Evolutionary conservation across 352 stramenopile species (phyloP).

Genomic region (Globisporangium iwayamae): DNA sequence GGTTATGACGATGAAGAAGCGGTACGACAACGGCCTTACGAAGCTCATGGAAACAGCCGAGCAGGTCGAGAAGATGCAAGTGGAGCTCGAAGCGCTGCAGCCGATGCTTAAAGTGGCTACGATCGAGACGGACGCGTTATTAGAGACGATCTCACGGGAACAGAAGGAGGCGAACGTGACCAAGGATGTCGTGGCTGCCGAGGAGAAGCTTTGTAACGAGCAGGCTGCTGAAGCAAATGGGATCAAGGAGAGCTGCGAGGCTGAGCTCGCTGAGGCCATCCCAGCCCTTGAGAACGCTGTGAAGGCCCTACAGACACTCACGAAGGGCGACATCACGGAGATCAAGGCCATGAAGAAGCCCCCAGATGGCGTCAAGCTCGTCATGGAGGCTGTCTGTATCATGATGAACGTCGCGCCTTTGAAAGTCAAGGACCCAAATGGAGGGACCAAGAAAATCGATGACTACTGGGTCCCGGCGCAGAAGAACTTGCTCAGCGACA

Average conservation of each 20-base stretch:
- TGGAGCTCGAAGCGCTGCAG: conserved; percentile 90
- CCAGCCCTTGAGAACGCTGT: conserved; percentile 90
- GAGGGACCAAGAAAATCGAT: conserved; percentile 90
- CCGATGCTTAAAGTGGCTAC: conserved; percentile 91
- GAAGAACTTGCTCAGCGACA: conserved; percentile 91
- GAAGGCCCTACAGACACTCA: conserved; percentile 91
- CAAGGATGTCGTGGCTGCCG: conserved; percentile 75
- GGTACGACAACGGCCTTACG: conserved; percentile 91
- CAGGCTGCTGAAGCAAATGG: conserved; percentile 84
- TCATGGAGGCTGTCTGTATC: conserved; percentile 94
- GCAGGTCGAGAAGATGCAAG: conserved; percentile 93
- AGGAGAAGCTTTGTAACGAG: conserved; percentile 85
- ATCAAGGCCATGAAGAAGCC: conserved; percentile 97
- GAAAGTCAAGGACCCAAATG: conserved; percentile 91
- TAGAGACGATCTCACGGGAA: conserved; percentile 88
- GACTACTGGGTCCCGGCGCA: conserved; percentile 94
- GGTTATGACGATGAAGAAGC: conserved; percentile 88
- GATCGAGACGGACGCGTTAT: conserved; percentile 86
- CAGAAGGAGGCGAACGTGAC: conserved; percentile 87
- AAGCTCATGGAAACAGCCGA: conserved; percentile 93
- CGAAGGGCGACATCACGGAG: conserved; percentile 92
- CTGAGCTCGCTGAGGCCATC: conserved; percentile 90
- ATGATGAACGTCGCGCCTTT: conserved; percentile 93
- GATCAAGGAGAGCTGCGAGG: conserved; percentile 91
- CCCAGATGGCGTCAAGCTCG: conserved; percentile 91